Conservation (phyloP, 306 rosid genomes). For the Luffa aegyptiaca region DNA sequence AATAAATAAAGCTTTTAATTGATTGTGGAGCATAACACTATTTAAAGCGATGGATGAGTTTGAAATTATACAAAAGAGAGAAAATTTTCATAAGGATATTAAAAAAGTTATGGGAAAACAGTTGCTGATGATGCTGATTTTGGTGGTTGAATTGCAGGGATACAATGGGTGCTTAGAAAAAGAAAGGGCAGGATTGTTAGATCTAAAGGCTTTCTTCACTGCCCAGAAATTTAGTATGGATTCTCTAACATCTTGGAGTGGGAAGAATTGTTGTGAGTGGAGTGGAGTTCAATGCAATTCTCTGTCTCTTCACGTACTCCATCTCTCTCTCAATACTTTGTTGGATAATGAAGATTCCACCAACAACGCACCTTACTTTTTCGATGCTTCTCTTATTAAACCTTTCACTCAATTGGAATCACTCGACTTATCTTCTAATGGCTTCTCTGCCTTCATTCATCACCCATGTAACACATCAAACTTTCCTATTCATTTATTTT, state of each 20-base stretch:
- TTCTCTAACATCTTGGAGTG: constrained; percentile 9
- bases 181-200: not conserved
- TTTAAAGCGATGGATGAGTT: no score
- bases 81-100: no score
- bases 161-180: constrained; percentile 5
- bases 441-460: not conserved
- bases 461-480: not conserved
- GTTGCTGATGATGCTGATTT: not conserved
- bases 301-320: not conserved
- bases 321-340: not conserved
- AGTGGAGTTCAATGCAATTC: not conserved
- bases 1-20: no score
- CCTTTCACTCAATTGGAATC: not conserved
- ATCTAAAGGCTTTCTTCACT: not conserved
- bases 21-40: no score
- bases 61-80: no score
- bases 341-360: not conserved
- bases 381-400: not conserved
- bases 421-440: not conserved
- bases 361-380: not conserved
- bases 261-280: not conserved
- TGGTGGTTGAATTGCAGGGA: not conserved
- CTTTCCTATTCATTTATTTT: not conserved
- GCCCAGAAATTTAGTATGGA: not conserved
- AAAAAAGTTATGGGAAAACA: no score